Evolutionary conservation across 2,329 filamentous ascomycete species (phyloP), one percentile per base, ranked within the genome.

Genomic region (Aspergillus calidoustus): DNA sequence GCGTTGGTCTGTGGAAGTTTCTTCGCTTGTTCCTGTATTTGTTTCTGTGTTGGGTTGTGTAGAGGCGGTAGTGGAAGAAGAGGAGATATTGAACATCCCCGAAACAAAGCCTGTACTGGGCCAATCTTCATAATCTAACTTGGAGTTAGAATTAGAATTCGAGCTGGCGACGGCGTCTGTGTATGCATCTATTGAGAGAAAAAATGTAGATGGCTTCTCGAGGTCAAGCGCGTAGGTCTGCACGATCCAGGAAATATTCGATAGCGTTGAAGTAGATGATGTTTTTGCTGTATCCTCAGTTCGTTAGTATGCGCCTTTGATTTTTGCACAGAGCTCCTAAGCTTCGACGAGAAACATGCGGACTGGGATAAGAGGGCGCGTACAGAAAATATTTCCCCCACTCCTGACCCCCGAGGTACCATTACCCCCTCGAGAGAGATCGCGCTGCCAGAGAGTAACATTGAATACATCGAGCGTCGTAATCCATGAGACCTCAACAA

Each of bases 371-470:
- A 13, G 31, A 22, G 7, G 41, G 13, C 7, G 57, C 44, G 28
- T 54, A 61, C 59, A 31, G 46, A 58, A 61, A 17, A 61, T 54
- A 38, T 49, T 61, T 4, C 49, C 59, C 7, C 50, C 58, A 19
- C 13, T 51, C 9, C 6, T 31, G 9, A 13, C 22, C 4, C 30
- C 19, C 15, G 22, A 31, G 46, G 38, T 51, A 9, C 8, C 44
- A 25, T 47, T 47, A 9, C 15, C 30, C 9, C 34, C 25, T 25
- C 22, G 41, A 34, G 19, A 15, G 6, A 17, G 9, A 13, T 44
- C 43, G 28, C 43, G 54, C 30, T 61, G 54, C 49, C 59, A 54
- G n/a, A 61, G 41, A 17, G 48, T 54, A 46, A 61, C 57, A 23
- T 61, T 61, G 54, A 48, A 61, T 11, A 28, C 19, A 13, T 46